Conservation (phyloP, 1,284 basidiomycete species). For the Papiliotrema nemorosa region DNA sequence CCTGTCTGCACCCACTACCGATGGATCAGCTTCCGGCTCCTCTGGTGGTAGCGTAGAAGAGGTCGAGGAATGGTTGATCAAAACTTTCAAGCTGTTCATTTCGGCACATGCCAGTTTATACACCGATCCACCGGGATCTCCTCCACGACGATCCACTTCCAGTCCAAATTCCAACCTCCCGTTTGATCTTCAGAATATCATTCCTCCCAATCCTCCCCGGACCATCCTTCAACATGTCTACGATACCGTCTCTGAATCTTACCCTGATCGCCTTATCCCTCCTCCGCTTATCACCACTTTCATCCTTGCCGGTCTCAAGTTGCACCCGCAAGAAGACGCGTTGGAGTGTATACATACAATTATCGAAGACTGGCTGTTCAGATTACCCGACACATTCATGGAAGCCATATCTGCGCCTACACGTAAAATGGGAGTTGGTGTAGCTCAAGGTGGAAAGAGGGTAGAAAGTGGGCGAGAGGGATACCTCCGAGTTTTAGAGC, state of each 20-base stretch:
- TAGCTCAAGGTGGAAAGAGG: slow-evolving; percentile 18
- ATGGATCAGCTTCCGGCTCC: background rate
- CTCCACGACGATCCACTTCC: background rate
- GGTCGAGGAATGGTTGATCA: slow-evolving; percentile 36
- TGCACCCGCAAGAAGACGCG: slow-evolving; percentile 24
- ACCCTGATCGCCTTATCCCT: slow-evolving; percentile 22
- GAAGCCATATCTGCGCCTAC: background rate
- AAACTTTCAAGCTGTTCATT: slow-evolving; percentile 41
- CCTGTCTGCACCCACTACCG: background rate
- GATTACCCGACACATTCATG: slow-evolving; percentile 32
- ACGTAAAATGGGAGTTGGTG: too few relatives aligned
- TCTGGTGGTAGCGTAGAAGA: background rate
- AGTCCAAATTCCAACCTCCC: slow-evolving; percentile 5
- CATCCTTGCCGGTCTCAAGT: slow-evolving; percentile 39
- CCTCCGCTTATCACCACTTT: slow-evolving; percentile 39
- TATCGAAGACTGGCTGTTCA: slow-evolving; percentile 36
- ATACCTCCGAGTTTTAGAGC: slow-evolving; percentile 43
- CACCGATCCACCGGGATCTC: slow-evolving; percentile 30
- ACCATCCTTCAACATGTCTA: slow-evolving; percentile 24
- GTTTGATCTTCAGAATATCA: slow-evolving; percentile 11
- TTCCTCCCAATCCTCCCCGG: slow-evolving; percentile 30
- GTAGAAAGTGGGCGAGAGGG: slow-evolving; percentile 38
- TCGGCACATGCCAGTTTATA: slow-evolving; percentile 35
- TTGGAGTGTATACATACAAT: slow-evolving; percentile 32
- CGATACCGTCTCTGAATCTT: slow-evolving; percentile 14